Base-by-base conservation (phyloP, 306 rosid genomes). In the Rubus parviflorus region DNA sequence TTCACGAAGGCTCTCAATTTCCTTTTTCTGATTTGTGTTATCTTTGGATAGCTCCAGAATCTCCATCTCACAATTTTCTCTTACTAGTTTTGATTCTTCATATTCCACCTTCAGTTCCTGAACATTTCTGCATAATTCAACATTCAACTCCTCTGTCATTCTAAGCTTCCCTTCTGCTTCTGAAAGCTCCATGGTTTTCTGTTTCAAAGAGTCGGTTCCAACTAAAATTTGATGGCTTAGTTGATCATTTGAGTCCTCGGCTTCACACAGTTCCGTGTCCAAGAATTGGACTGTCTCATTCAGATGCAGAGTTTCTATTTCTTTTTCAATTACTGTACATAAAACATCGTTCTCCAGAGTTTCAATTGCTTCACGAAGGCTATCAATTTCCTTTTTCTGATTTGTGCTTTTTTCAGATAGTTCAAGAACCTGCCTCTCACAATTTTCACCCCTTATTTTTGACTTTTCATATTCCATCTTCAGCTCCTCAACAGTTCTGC, bases 101-200 rank as follows among this genome's bases (percentile, higher is more conserved):
- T 83, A 69, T 84, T 91, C 94, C 79, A 79, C 73, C 85, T 88
- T 87, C 84, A 92, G 75, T 54, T 88, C 88, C 74, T 86, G 89
- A 78, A 96, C 73, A 23, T 80, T 77, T 76, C 73, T 80, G 85
- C 77, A 83, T 68, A 96, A 79, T 63, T 88, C 87, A 45, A 75
- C 79, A 81, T 93, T 92, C 85, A 89, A 69, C 41, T 72, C 64
- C 61, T 87, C 91, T 0, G 87, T 81, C 58, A 77, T 88, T 79
- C 79, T 88, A 42, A 92, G 84, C 89, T 85, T 88, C 73, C 84
- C 83, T 70, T 86, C 89, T 79, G 83, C 85, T 87, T 89, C 90
- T 61, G 83, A 72, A 52, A 95, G 88, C 77, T 91, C 97, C 63
- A 25, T 49, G 47, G 85, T 86, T 77, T 92, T 89, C 77, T 75